Conservation (phyloP, 345 rosid genomes). For the Gossypium anomalum region DNA sequence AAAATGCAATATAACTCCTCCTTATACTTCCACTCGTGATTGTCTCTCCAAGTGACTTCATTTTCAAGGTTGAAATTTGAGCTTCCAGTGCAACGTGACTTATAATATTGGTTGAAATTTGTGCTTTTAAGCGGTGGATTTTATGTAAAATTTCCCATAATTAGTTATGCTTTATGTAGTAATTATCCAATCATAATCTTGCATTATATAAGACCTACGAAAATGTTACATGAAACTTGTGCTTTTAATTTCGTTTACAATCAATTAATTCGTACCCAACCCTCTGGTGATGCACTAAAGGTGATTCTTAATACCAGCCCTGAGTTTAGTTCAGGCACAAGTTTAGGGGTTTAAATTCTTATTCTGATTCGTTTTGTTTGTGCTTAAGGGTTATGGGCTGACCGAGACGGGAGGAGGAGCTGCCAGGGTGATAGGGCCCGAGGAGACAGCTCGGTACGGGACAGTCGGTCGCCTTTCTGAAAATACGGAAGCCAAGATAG, state of each 20-base stretch:
- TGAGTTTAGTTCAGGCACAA: background rate
- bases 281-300: background rate
- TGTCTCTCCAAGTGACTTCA: too few relatives aligned
- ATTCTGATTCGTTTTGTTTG: background rate
- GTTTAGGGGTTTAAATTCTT: background rate
- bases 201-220: background rate
- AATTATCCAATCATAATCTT: background rate
- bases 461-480: slow-evolving; percentile 57
- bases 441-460: background rate
- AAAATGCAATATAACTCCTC: too few relatives aligned
- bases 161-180: background rate
- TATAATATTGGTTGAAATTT: too few relatives aligned
- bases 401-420: background rate
- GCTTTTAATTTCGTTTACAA: background rate
- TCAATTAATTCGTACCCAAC: background rate
- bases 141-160: too few relatives aligned
- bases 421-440: background rate
- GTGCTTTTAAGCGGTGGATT: too few relatives aligned
- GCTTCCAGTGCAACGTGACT: too few relatives aligned
- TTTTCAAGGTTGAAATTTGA: too few relatives aligned
- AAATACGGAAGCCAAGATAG: slow-evolving; percentile 69
- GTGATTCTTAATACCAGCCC: too few relatives aligned
- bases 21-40: too few relatives aligned
- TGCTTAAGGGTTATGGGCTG: background rate
- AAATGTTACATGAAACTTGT: background rate